Conservation (phyloP, 2,329 filamentous ascomycete species). For the Aspergillus sp. region DNA sequence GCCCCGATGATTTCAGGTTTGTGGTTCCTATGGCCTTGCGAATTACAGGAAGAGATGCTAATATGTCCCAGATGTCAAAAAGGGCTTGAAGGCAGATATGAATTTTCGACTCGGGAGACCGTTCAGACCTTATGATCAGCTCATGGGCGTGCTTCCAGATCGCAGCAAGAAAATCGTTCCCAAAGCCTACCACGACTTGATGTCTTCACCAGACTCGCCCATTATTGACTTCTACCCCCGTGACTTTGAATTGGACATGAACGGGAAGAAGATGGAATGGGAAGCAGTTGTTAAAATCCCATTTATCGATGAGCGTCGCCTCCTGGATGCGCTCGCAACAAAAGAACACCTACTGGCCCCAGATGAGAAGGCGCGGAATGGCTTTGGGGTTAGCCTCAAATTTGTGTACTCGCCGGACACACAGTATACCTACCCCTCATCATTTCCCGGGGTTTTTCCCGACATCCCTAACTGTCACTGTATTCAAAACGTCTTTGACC, state of each 20-base stretch:
- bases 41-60: conserved; percentile 16
- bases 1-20: conserved; percentile 87
- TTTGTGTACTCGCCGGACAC: conserved; percentile 80
- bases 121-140: conserved; percentile 90
- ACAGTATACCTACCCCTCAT: conserved; percentile 83
- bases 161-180: conserved; percentile 97
- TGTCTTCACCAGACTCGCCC: conserved; percentile 86
- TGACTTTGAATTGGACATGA: conserved; percentile 98
- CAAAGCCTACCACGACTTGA: conserved; percentile 79
- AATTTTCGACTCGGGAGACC: conserved; percentile 93
- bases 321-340: conserved; percentile 81
- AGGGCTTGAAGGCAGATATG: conserved; percentile 80
- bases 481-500: conserved; percentile 92
- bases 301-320: conserved; percentile 89
- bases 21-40: not conserved
- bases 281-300: conserved; percentile 98
- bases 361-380: conserved; percentile 79
- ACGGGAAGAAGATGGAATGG: conserved; percentile 99
- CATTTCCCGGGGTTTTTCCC: conserved; percentile 84
- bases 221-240: conserved; percentile 98
- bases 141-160: conserved; percentile 97
- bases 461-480: conserved; percentile 85
- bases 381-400: conserved; percentile 88
- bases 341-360: conserved; percentile 75
- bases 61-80: conserved; percentile 69